Evolutionary conservation across 2,329 filamentous ascomycete species (phyloP), one percentile per base, ranked within the genome.

Genomic region (Gnomoniopsis sp.): DNA sequence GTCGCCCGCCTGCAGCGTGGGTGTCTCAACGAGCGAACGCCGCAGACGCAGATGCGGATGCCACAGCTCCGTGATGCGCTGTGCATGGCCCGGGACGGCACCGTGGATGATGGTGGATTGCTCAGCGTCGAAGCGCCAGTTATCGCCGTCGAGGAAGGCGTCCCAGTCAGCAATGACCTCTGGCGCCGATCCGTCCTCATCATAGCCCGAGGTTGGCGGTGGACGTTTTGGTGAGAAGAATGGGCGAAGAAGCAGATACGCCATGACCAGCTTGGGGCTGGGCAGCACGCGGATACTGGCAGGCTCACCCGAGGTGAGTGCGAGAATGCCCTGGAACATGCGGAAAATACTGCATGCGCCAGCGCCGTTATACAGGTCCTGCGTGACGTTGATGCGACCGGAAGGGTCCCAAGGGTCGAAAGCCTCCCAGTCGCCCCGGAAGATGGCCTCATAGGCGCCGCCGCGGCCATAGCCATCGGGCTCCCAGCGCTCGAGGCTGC

Each of bases 401-500:
- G 78, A 76, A 49, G 80, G 78, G 62, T 82, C 78, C 81, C 81
- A 84, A 0, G 80, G 79, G 64, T 84, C 79, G 63, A 83, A 80
- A 6, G 77, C 74, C 65, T 84, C 81, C 81, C 81, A 84, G 53
- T 75, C 70, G 26, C 82, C 82, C 54, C 73, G 72, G 67, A 83
- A 84, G 36, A 85, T 76, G 54, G 76, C 70, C 50, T 79, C 75
- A 69, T 85, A 85, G 2, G 81, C 81, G 26, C 80, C 81, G n/a
- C 74, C 76, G 17, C 81, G 81, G 21, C 83, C 78, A 64, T 90
- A 90, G 6, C 88, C 88, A 60, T 84, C 79, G 34, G 82, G 80
- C 65, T 90, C 88, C 88, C 88, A 90, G 14, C 88, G 81, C 71
- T 90, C 88, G 1, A 90, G 74, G 21, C 85, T 88, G 47, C 88